Evolutionary conservation across 495 filamentous ascomycete genomes (phyloP).

Genomic region (Tuber umbilicatum): DNA sequence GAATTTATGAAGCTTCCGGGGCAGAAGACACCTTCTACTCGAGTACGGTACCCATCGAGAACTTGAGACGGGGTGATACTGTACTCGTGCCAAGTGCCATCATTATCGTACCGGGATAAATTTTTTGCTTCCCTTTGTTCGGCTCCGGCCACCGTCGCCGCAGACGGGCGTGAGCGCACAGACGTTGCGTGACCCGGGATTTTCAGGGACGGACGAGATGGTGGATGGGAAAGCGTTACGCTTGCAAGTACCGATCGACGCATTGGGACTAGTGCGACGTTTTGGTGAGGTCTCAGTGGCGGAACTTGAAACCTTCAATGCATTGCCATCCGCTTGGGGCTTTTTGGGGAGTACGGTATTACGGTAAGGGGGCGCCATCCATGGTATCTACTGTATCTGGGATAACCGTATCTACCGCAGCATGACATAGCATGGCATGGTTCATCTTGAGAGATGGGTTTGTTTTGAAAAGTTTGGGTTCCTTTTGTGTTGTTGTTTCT

Average conservation of each 20-base stretch:
- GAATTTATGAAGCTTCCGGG: no score
- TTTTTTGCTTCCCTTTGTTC: not conserved
- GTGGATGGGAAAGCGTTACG: not conserved
- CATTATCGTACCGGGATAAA: not conserved
- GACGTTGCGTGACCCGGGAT: slow-evolving; percentile 5
- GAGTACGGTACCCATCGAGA: not conserved
- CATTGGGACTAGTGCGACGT: slow-evolving; percentile 11
- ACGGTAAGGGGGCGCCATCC: no score
- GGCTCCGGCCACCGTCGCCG: not conserved
- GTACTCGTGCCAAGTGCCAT: no score
- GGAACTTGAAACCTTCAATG: slow-evolving; percentile 20
- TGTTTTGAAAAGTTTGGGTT: no score
- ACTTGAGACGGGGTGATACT: not conserved
- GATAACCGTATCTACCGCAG: no score
- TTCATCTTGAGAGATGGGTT: not conserved
- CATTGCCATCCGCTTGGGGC: slow-evolving; percentile 24
- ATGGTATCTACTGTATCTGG: no score
- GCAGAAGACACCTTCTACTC: not conserved
- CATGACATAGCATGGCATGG: slow-evolving; percentile 1
- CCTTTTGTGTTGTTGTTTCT: not conserved
- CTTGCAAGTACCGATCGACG: not conserved
- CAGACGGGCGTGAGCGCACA: not conserved
- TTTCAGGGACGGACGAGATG: slow-evolving; percentile 8
- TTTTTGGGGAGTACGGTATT: no score
- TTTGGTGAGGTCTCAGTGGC: slow-evolving; percentile 30